Conservation (phyloP, 192 early-diverging fungal genomes). For the Umbelopsis isabellina region DNA sequence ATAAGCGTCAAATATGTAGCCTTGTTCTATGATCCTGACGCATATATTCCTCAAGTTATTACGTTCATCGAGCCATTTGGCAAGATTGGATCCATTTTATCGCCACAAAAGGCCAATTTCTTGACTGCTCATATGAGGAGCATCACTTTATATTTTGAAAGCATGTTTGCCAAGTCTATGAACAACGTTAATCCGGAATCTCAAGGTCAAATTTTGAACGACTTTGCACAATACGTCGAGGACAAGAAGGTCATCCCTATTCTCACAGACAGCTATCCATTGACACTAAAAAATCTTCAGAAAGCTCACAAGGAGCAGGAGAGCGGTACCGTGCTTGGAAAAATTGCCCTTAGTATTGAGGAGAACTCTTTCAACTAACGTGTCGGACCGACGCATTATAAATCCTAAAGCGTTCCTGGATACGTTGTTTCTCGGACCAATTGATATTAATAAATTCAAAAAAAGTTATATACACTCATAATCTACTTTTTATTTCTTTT, state of each 20-base stretch:
- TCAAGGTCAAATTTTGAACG: neutral
- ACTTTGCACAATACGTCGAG: neutral
- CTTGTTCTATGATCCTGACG: neutral
- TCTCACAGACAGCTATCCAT: neutral
- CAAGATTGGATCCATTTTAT: constrained; percentile 16
- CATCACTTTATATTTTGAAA: neutral
- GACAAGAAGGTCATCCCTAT: neutral
- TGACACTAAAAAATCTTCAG: neutral
- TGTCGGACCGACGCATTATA: neutral
- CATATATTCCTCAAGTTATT: constrained; percentile 4
- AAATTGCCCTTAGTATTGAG: neutral
- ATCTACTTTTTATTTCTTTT: too few relatives aligned
- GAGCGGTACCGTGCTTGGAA: neutral
- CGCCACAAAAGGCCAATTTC: constrained; percentile 1
- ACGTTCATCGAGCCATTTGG: constrained; percentile 7
- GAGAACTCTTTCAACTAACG: neutral
- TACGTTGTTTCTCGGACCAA: too few relatives aligned
- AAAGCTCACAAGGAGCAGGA: neutral
- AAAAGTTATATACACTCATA: too few relatives aligned
- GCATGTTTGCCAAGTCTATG: constrained; percentile 8
- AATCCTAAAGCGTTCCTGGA: too few relatives aligned
- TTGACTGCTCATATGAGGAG: neutral
- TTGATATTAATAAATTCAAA: too few relatives aligned
- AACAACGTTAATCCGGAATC: neutral
- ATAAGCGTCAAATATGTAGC: neutral